Evolutionary conservation across 257 asterid species (phyloP), one percentile per base, ranked within the genome.

Genomic region (Solanum verrucosum): DNA sequence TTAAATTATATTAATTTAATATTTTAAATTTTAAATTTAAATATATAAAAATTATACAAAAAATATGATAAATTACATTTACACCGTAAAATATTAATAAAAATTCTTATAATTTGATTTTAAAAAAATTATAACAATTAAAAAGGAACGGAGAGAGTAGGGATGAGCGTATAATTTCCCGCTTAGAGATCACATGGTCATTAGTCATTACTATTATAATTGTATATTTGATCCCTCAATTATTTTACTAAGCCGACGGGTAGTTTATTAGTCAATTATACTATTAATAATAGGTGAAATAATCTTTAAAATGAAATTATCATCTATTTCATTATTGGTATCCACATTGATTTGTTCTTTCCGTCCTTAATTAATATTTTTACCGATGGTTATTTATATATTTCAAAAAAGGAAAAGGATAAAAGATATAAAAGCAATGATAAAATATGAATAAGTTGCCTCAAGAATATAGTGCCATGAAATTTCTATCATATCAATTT

Each of bases 71-170:
- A 49, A 49, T 49, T 46, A 46, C 20, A 4, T 15, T 49, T 49
- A 13, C 7, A 15, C 3, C 8, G 1, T 15, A 49, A 49, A 15
- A 49, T 49, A 49, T 49, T 49, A 49, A 15, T 49, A 14, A 5
- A 15, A 5, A 5, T 49, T 49, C 9, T 16, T 52, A 52, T 52
- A 52, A 16, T 52, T 6, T 16, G 0, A 52, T 2, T 52, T 1
- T 0, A 16, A 52, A 52, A 16, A 52, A 52, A 16, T 52, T 52
- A 0, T 18, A 16, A 52, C 23, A 52, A 52, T 16, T 52, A 52
- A 52, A 52, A 52, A 6, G 1, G 0, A 52, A 6, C 9, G 9
- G 1, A 52, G 0, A 0, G 4, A 2, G 4, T 52, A 52, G 4
- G 0, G 0, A 52, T 18, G 63, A 52, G 23, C 1, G 23, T 15